Evolutionary conservation across 306 rosid species (phyloP), one percentile per base, ranked within the genome.

Genomic region (Cucurbita maxima): DNA sequence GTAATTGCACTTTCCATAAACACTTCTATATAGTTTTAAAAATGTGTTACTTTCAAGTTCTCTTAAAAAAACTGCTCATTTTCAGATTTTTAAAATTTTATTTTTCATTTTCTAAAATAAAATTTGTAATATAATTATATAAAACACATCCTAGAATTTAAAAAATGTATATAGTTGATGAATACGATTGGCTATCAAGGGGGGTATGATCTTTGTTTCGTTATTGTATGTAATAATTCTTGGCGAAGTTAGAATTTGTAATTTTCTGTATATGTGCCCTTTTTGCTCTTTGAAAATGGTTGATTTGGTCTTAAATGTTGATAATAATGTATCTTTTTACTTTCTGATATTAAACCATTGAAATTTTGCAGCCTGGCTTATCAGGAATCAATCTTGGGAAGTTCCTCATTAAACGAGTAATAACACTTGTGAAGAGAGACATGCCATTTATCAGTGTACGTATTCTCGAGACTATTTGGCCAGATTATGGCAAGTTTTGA

Each of bases 301-400:
- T 22, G 64, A 6, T 58, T 58, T 30, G 64, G 38, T 37, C 47
- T 61, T 38, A 45, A 45, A 0, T 34, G 48, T 61, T 37, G 47
- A 16, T 16, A 15, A 4, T 10, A 61, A 34, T 8, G 5, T 37
- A 6, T 61, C 0, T 0, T 3, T 15, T 13, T 3, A 8, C 14
- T 7, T 61, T 61, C 19, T 37, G 69, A 61, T 61, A 45, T 60
- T 60, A 7, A 60, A 61, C 69, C 82, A 63, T 19, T 67, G 81
- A 36, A 70, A 66, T 75, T 82, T 70, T 81, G 83, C 89, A 93
- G 98, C 93, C 96, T 71, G 98, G 98, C 81, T 83, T 93, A 82
- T 75, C 93, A 25, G 98, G 98, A 85, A 93, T 93, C 82, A 93
- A 90, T 82, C 84, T 93, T 57, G 97, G 98, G 59, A 87, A 90